Base-by-base conservation (phyloP, 306 rosid genomes). In the Myrica gale region DNA sequence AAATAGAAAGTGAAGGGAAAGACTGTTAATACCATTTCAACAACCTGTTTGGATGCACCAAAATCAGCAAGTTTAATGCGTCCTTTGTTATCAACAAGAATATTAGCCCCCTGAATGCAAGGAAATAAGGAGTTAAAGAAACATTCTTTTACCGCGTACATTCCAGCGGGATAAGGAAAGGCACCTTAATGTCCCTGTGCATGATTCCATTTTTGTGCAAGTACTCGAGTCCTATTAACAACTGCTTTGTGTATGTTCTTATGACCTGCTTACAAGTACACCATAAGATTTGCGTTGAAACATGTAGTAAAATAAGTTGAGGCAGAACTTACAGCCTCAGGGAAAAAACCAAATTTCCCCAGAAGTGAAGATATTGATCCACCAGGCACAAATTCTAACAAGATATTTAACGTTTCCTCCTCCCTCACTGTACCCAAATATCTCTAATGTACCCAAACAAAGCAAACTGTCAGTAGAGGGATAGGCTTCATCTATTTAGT, bases 11-110 rank as follows among this genome's bases (percentile, higher is more conserved):
- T 48, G 72, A 72, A 65, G 65, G 60, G 52, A 69, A 76, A 65
- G 75, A 72, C 62, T 62, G 67, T 39, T 48, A 54, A 39, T 92
- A 96, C 99, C 99, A 96, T 96, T 89, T 96, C 98, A 69, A 86
- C 98, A 51, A 92, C 99, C 66, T 96, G 99, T 76, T 96, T 96
- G 57, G 99, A 96, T 55, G 99, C 99, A 78, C 99, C 99, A 86
- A 96, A 96, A 86, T 96, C 99, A 70, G 99, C 99, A 82, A 96
- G 97, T 83, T 92, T 96, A 76, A 96, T 96, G 89, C 98, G 89
- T 50, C 98, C 99, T 84, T 89, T 90, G 83, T 96, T 96, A 87
- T 96, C 99, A 68, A 96, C 99, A 85, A 96, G 99, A 82, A 96
- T 96, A 80, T 96, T 96, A 58, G 98, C 99, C 81, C 99, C 99